These are phyloP conservation scores for Glaciozyma antarctica DNA, from an alignment of 768 basidiomycete genomes.

Conservation along the genomic window DNA sequence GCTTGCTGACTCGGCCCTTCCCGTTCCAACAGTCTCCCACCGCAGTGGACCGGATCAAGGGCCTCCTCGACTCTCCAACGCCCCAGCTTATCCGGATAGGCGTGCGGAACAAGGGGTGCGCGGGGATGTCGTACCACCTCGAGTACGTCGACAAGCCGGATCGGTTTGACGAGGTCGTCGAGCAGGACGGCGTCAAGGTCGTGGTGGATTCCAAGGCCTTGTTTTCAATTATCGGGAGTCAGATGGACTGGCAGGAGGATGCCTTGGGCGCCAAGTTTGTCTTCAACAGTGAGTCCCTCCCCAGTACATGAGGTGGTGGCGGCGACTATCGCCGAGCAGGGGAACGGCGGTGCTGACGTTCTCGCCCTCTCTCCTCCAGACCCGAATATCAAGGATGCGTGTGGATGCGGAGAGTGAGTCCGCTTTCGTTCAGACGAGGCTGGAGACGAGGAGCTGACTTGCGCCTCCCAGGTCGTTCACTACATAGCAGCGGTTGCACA, in stretches of 20 bases:
- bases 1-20: neutral
- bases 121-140: slow-evolving; percentile 77
- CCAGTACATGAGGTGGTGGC: too few relatives aligned
- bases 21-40: slow-evolving; percentile 54
- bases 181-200: slow-evolving; percentile 88
- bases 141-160: slow-evolving; percentile 87
- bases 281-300: slow-evolving; percentile 24
- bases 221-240: slow-evolving; percentile 95
- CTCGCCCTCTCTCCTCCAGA: slow-evolving; percentile 53
- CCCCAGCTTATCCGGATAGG: slow-evolving; percentile 91
- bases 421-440: neutral
- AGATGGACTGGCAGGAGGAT: slow-evolving; percentile 99
- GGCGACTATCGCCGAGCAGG: neutral
- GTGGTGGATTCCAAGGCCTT: slow-evolving; percentile 93
- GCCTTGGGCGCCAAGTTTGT: slow-evolving; percentile 57
- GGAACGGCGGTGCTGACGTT: too few relatives aligned
- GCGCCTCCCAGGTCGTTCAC: slow-evolving; percentile 5
- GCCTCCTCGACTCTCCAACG: slow-evolving; percentile 58
- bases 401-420: slow-evolving; percentile 76
- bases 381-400: slow-evolving; percentile 88
- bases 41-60: slow-evolving; percentile 62
- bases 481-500: neutral
- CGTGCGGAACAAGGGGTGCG: slow-evolving; percentile 95
- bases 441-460: too few relatives aligned
- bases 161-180: slow-evolving; percentile 90